Base-by-base conservation (phyloP, 106 monocot species). In the Dactylorhiza incarnata region DNA sequence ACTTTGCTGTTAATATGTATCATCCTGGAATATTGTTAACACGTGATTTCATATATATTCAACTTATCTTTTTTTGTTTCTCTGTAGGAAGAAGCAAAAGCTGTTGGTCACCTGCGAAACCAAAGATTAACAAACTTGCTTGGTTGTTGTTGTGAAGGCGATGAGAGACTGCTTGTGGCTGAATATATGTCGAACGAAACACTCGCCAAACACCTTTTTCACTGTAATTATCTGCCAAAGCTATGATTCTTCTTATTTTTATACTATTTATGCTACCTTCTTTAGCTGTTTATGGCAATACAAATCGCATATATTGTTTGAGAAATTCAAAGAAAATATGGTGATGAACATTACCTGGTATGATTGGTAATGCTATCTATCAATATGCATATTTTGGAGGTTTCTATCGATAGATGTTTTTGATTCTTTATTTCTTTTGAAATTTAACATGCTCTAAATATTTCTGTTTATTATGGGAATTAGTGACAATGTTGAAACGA, bases 111-210 rank as follows among this genome's bases (percentile, higher is more conserved):
- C 69, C 87, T 96, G 14, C 84, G 95, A 43, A 90, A 74, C 75
- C 75, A 87, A 22, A 90, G 88, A 80, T 77, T 96, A 23, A 90
- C 81, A 77, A 96, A 96, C 82, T 84, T 96, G 76, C 89, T 96
- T 48, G 95, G 95, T 20, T 93, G 89, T 77, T 96, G 95, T 78
- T 90, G 81, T 78, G 95, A 93, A 89, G 93, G 95, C 51, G 93
- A 96, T 22, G 95, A 96, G 82, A 93, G 95, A 75, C 77, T 96
- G 74, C 93, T 96, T 68, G 93, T 96, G 11, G 95, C 95, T 70
- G 95, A 96, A 78, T 96, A 87, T 78, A 93, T 96, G 93, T 90
- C 93, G 61, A 96, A 96, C 76, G 93, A 96, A 55, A 96, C 95
- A 14, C 95, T 96, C 81, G 93, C 95, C 45, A 96, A 96, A 59